phyloP scores from a whole-genome alignment of 805 yeast species.

The Komagataella kurtzmanii region DNA sequence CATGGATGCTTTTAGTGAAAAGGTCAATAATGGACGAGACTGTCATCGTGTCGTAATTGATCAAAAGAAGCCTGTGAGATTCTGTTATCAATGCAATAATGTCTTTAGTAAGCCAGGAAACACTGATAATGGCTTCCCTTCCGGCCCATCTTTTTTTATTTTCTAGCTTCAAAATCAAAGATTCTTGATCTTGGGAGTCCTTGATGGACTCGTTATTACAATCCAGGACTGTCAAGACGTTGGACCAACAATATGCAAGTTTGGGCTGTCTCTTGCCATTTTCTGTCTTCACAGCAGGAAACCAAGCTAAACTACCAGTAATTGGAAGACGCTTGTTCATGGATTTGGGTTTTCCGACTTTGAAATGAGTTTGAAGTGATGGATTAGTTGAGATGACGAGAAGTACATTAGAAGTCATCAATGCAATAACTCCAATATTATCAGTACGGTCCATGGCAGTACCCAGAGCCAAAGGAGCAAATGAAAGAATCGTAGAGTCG shows the following conservation, averaged over 20 bases:
- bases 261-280: slow-evolving; percentile 23
- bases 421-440: slow-evolving; percentile 42
- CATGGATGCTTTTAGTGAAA: slow-evolving; percentile 22
- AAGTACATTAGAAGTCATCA: slow-evolving; percentile 37
- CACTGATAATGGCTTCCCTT: slow-evolving; percentile 33
- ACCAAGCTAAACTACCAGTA: slow-evolving; percentile 48
- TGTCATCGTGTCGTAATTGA: slow-evolving; percentile 25
- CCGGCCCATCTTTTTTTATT: slow-evolving; percentile 27
- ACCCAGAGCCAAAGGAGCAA: slow-evolving; percentile 25
- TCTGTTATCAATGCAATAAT: slow-evolving; percentile 27
- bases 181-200: slow-evolving; percentile 12
- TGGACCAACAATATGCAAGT: slow-evolving; percentile 62
- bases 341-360: slow-evolving; percentile 31
- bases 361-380: slow-evolving; percentile 36
- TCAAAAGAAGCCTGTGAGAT: slow-evolving; percentile 29
- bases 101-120: slow-evolving; percentile 42
- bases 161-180: slow-evolving; percentile 18
- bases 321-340: slow-evolving; percentile 15
- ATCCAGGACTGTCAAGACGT: slow-evolving; percentile 41
- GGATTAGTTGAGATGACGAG: slow-evolving; percentile 43
- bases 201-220: slow-evolving; percentile 20
- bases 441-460: slow-evolving; percentile 51
- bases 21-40: slow-evolving; percentile 23
- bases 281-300: slow-evolving; percentile 29
- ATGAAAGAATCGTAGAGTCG: not conserved